Evolutionary conservation across 2,329 filamentous ascomycete species (phyloP).

Genomic region (Simplicillium aogashimaense): DNA sequence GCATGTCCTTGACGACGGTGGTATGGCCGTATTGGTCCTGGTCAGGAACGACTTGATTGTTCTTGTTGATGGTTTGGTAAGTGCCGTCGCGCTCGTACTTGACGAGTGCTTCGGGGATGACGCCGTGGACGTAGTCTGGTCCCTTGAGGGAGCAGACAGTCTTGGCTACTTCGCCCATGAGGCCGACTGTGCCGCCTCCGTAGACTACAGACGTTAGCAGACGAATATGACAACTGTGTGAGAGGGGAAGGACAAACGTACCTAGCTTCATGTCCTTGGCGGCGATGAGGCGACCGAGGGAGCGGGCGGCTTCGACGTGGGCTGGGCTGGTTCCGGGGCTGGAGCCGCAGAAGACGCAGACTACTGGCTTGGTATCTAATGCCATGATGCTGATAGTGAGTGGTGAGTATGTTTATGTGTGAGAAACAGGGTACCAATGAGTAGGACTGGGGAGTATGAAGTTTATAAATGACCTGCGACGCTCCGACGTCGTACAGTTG

Average conservation of each 20-base stretch:
- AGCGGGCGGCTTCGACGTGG: constrained; percentile 69
- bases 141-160: constrained; percentile 78
- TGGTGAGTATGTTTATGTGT: no score
- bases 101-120: constrained; percentile 82
- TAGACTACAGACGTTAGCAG: constrained; percentile 50
- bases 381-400: no score
- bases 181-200: constrained; percentile 83
- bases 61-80: constrained; percentile 32
- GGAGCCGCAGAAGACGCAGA: constrained; percentile 94
- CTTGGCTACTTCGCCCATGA: constrained; percentile 91
- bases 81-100: constrained; percentile 61
- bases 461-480: no score
- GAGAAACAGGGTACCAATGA: no score
- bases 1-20: constrained; percentile 90
- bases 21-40: constrained; percentile 66
- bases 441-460: no score
- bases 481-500: no score
- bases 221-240: background rate
- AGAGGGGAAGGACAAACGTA: constrained; percentile 19
- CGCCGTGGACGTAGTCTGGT: constrained; percentile 75
- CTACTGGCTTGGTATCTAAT: no score
- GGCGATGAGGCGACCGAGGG: constrained; percentile 65
- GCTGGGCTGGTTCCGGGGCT: constrained; percentile 60
- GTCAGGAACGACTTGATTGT: constrained; percentile 50
- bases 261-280: constrained; percentile 67